Conservation (phyloP, 495 filamentous ascomycete genomes). For the Penicillium salamii region DNA sequence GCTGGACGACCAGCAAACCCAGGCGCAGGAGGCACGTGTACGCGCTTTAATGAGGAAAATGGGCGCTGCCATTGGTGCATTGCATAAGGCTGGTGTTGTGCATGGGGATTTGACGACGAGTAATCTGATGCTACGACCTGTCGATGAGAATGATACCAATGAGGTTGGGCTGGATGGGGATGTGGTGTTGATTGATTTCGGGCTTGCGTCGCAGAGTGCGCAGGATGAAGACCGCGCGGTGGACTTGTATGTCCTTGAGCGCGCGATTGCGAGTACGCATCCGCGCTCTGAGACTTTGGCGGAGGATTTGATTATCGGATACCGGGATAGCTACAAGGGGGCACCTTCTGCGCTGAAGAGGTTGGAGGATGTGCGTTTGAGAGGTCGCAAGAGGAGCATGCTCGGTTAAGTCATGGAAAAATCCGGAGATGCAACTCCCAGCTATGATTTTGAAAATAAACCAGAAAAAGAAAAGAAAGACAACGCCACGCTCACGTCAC, state of each 20-base stretch:
- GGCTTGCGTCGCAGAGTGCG: slow-evolving; percentile 76
- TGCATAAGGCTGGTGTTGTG: slow-evolving; percentile 80
- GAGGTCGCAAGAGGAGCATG: slow-evolving; percentile 98
- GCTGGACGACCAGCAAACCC: slow-evolving; percentile 24
- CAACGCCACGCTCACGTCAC: slow-evolving; percentile 34
- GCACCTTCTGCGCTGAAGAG: slow-evolving; percentile 64
- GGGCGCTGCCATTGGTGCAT: slow-evolving; percentile 67
- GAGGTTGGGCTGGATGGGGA: slow-evolving; percentile 55
- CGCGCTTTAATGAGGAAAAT: slow-evolving; percentile 66
- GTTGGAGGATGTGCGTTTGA: slow-evolving; percentile 90
- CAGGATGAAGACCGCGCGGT: slow-evolving; percentile 93
- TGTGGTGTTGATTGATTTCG: slow-evolving; percentile 92
- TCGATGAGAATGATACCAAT: slow-evolving; percentile 26
- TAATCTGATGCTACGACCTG: slow-evolving; percentile 79
- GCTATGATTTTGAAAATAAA: slow-evolving; percentile 13
- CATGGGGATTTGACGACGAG: slow-evolving; percentile 98
- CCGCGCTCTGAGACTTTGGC: slow-evolving; percentile 81
- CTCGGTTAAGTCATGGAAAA: slow-evolving; percentile 56
- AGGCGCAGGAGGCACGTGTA: slow-evolving; percentile 43
- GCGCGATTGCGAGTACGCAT: slow-evolving; percentile 95
- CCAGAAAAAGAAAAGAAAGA: slow-evolving; percentile 21
- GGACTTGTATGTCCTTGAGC: slow-evolving; percentile 93
- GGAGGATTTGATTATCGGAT: slow-evolving; percentile 57
- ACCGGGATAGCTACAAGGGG: slow-evolving; percentile 58
- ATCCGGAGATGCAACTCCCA: background rate